phyloP scores from a whole-genome alignment of 2,329 filamentous ascomycete genomes.

The Scopulariopsis brevicaulis region DNA sequence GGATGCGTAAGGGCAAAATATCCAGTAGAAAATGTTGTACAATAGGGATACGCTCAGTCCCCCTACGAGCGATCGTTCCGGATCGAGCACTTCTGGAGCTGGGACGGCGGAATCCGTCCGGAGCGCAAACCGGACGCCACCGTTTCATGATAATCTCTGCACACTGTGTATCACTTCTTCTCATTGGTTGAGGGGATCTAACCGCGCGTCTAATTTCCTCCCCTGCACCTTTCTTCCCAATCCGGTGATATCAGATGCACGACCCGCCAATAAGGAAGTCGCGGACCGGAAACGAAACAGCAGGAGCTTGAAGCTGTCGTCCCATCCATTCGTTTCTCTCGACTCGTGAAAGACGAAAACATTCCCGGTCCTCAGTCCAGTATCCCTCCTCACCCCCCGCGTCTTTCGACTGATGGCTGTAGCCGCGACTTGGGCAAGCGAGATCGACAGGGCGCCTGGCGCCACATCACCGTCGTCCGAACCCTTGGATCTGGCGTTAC shows the following conservation, averaged over 20 bases:
- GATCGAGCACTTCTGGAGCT: too few species aligned
- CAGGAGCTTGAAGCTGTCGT: background rate
- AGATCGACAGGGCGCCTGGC: background rate
- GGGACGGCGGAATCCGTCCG: too few species aligned
- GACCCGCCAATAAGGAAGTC: background rate
- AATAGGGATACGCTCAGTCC: too few species aligned
- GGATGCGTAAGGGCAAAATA: too few species aligned
- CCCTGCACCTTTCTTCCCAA: background rate
- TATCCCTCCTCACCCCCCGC: background rate
- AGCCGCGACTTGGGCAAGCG: background rate
- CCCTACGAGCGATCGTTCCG: too few species aligned
- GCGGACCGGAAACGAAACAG: background rate
- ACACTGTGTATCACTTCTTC: background rate
- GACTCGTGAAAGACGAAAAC: background rate
- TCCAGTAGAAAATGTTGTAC: too few species aligned
- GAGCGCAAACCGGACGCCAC: too few species aligned
- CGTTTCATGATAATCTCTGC: too few species aligned
- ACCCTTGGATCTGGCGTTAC: background rate
- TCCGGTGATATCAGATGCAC: background rate
- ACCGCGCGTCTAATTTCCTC: slow-evolving; percentile 2
- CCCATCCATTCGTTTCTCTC: background rate
- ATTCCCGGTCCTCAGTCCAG: background rate
- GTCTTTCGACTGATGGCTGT: background rate
- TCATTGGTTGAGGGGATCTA: background rate
- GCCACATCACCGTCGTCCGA: background rate